Evolutionary conservation across 148 eudicot species (phyloP).

Genomic region (Talinum fruticosum): DNA sequence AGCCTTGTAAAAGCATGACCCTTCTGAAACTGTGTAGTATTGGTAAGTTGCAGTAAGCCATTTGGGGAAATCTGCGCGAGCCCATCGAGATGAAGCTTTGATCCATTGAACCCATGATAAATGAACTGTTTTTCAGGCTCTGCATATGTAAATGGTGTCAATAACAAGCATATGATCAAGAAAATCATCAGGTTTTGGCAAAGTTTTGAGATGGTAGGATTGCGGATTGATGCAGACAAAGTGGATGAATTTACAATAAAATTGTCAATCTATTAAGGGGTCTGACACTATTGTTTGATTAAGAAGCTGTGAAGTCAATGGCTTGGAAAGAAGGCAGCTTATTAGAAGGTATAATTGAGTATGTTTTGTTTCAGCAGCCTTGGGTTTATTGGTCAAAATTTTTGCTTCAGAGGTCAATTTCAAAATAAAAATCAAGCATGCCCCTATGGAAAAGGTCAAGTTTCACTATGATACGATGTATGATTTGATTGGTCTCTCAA

Average conservation of each 20-base stretch:
- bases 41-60: slow-evolving; percentile 50
- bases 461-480: background rate
- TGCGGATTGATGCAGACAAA: background rate
- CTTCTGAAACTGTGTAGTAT: slow-evolving; percentile 30
- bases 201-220: background rate
- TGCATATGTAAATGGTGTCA: background rate
- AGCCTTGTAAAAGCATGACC: slow-evolving; percentile 48
- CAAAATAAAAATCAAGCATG: background rate
- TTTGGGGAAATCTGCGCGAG: slow-evolving; percentile 32
- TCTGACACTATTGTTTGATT: background rate
- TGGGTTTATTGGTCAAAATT: slow-evolving; percentile 1
- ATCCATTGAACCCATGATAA: slow-evolving; percentile 39
- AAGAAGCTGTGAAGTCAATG: background rate
- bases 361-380: background rate
- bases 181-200: background rate
- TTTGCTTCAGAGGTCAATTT: background rate
- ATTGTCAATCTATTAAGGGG: background rate
- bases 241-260: background rate
- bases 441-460: background rate
- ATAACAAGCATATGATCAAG: background rate
- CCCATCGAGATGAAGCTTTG: slow-evolving; percentile 43
- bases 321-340: background rate
- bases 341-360: too few species aligned
- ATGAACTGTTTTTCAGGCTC: slow-evolving; percentile 27
- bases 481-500: background rate